Evolutionary conservation across 495 filamentous ascomycete genomes (phyloP), one percentile per base, ranked within the genome.

Genomic region (Opeltia flavorubescens): DNA sequence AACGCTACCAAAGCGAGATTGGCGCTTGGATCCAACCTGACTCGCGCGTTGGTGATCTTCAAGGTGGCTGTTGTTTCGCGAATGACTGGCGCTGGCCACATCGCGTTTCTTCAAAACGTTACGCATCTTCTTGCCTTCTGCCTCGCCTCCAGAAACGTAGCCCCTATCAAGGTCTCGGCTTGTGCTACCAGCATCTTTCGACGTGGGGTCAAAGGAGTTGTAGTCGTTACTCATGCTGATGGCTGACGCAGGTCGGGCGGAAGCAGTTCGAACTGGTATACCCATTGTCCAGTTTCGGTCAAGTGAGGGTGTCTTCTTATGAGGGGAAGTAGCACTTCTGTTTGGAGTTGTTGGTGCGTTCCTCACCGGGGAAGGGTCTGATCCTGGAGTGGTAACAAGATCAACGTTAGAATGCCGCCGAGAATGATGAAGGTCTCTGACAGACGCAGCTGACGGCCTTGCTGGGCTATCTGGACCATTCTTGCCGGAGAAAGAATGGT

Each of bases 131-230:
- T 80, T 77, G n/a, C 71, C 66, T 48, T 95, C 86, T 6, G 77
- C 66, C 56, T 98, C 91, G 8, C 83, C 81, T 5, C 87, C 86
- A 1, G 91, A 96, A 58, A 95, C 94, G 61, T 96, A 96, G 17
- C 88, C 91, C 20, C 86, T 78, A 55, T 98, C 91, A 18, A 89
- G 63, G 27, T 91, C 88, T 6, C 43, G 48, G 17, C 58, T 47
- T 18, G 42, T 47, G 3, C 53, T 50, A 29, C 62, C 61, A 3
- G 61, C 57, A 7, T 50, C 46, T 25, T 44, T 31, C 21, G 31
- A 8, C 5, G 39, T 35, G 2, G 50, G 50, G 44, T 55, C 55
- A 29, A 50, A 52, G 17, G 53, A 50, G 18, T 52, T 55, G 31
- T 33, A 48, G n/a, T 58, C 55, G 62, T 48, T 68, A 60, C 47